Evolutionary conservation across 2,329 filamentous ascomycete species (phyloP).

Genomic region (Bipolaris bicolor): DNA sequence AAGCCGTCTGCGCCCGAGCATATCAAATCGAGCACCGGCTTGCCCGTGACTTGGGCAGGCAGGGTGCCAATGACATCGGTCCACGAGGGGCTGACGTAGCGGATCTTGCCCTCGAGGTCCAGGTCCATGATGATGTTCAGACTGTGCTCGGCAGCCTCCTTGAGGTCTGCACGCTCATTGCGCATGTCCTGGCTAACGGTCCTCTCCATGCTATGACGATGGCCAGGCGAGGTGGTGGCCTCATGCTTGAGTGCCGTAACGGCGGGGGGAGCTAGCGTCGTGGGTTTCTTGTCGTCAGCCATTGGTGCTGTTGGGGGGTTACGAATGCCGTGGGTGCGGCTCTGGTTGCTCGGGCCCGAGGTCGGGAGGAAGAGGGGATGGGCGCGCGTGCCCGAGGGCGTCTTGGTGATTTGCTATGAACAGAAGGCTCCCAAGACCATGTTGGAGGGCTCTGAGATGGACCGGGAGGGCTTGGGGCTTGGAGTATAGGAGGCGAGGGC

Average conservation of each 20-base stretch:
- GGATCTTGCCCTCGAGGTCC: slow-evolving; percentile 84
- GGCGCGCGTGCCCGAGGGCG: slow-evolving; percentile 39
- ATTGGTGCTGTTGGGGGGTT: slow-evolving; percentile 23
- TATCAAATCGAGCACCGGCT: slow-evolving; percentile 79
- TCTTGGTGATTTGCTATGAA: slow-evolving; percentile 39
- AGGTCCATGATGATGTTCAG: slow-evolving; percentile 96
- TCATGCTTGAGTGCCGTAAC: slow-evolving; percentile 53
- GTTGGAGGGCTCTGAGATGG: slow-evolving; percentile 25
- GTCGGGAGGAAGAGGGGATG: slow-evolving; percentile 17
- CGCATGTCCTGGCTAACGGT: slow-evolving; percentile 87
- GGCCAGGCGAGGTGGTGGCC: slow-evolving; percentile 35
- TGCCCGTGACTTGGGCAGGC: slow-evolving; percentile 74
- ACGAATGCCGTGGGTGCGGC: slow-evolving; percentile 15
- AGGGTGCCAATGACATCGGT: slow-evolving; percentile 85
- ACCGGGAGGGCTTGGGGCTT: slow-evolving; percentile 8
- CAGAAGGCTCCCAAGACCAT: slow-evolving; percentile 41
- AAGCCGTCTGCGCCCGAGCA: slow-evolving; percentile 82
- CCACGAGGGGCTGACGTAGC: slow-evolving; percentile 98
- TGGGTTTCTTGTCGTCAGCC: slow-evolving; percentile 36
- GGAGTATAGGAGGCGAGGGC: slow-evolving; percentile 3
- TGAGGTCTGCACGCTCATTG: slow-evolving; percentile 90
- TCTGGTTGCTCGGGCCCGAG: slow-evolving; percentile 18
- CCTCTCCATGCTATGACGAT: slow-evolving; percentile 59
- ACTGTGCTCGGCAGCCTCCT: slow-evolving; percentile 94
- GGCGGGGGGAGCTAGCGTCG: slow-evolving; percentile 51